Conservation (phyloP, 1,139 yeast genomes). For the Diutina mesorugosa region DNA sequence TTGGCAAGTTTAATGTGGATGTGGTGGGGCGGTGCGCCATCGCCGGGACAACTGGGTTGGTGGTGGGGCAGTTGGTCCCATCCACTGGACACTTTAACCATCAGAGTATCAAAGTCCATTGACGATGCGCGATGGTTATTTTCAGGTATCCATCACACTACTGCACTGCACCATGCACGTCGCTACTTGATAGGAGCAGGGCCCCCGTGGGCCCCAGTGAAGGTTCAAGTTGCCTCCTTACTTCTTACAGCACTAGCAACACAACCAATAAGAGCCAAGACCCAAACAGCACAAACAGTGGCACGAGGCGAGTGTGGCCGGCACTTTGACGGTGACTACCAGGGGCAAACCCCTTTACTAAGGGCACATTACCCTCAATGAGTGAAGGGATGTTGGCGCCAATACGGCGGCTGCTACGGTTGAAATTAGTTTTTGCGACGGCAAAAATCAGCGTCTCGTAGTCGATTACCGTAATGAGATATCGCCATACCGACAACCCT, state of each 20-base stretch:
- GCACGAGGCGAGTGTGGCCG: neutral
- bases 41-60: neutral
- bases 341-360: neutral
- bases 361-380: neutral
- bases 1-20: neutral
- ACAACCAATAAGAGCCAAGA: neutral
- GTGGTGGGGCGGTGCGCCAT: neutral
- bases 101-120: too few species aligned
- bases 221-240: neutral
- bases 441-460: slow-evolving; percentile 1
- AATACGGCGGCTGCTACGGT: neutral
- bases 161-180: neutral
- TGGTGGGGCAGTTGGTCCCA: neutral
- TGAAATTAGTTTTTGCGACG: neutral
- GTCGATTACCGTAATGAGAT: neutral
- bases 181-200: neutral
- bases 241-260: neutral
- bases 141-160: neutral
- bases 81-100: too few species aligned
- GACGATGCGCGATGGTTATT: neutral
- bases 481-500: neutral
- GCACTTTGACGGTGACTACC: neutral
- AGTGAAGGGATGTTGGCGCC: neutral
- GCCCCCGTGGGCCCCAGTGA: neutral
- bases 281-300: neutral